phyloP scores from a whole-genome alignment of 1,139 yeast species.

The Yamadazyma sp. region DNA sequence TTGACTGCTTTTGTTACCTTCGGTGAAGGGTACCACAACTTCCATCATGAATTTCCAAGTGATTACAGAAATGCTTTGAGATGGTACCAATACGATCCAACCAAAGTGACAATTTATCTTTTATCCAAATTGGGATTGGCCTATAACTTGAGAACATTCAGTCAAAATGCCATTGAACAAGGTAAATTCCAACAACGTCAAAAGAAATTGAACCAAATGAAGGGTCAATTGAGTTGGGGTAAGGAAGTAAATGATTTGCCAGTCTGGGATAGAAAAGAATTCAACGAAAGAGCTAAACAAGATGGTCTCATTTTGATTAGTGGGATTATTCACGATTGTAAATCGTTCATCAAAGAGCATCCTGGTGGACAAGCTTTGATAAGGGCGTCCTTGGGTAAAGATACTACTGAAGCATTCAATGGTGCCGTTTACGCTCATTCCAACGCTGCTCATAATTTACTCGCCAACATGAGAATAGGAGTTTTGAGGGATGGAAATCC shows the following conservation, averaged over 20 bases:
- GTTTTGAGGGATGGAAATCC: conserved; percentile 72
- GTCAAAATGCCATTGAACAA: conserved; percentile 94
- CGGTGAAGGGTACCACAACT: conserved; percentile 99
- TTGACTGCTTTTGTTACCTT: conserved; percentile 93
- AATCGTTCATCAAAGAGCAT: conserved; percentile 82
- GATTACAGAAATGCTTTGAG: conserved; percentile 97
- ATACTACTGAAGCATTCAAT: conserved; percentile 94
- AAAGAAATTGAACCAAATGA: conserved; percentile 86
- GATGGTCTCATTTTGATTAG: conserved; percentile 74
- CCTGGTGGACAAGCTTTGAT: conserved; percentile 97
- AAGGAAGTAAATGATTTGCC: conserved; percentile 81
- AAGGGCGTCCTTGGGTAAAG: conserved; percentile 87
- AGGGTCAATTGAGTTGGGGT: conserved; percentile 88
- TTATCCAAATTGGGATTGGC: conserved; percentile 82
- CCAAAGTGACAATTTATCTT: conserved; percentile 74
- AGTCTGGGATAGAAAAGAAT: conserved; percentile 85
- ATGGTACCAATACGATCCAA: conserved; percentile 99
- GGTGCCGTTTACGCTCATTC: conserved; percentile 98
- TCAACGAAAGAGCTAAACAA: conserved; percentile 61
- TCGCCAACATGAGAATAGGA: conserved; percentile 95
- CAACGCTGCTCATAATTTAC: conserved; percentile 94
- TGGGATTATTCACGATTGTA: conserved; percentile 93
- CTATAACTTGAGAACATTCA: conserved; percentile 86
- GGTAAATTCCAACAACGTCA: conserved; percentile 95
- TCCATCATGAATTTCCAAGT: conserved; percentile 98